phyloP scores from a whole-genome alignment of 148 eudicot species.

The Camellia lanceoleosa region DNA sequence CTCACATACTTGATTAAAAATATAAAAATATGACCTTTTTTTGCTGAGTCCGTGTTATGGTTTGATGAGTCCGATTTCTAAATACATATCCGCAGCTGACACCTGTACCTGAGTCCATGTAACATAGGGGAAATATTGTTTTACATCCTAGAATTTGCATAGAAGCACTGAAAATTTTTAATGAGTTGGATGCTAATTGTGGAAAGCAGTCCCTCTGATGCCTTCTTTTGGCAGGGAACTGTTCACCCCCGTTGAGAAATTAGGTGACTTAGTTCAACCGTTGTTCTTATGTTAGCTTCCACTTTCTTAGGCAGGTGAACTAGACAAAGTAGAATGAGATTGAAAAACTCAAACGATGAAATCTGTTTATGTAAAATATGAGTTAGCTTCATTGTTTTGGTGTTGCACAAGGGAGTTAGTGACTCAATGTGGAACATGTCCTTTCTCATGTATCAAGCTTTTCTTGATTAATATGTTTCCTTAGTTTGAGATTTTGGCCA shows the following conservation, averaged over 20 bases:
- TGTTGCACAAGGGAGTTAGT: neutral
- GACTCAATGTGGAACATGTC: neutral
- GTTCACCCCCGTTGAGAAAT: neutral
- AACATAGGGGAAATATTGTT: neutral
- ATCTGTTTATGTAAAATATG: slow-evolving; percentile 5
- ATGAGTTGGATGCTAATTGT: neutral
- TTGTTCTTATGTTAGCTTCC: slow-evolving; percentile 12
- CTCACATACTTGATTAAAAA: too few species aligned
- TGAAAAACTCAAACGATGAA: neutral
- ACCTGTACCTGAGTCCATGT: too few species aligned
- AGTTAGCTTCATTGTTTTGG: neutral
- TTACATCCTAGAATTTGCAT: neutral
- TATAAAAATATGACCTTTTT: too few species aligned
- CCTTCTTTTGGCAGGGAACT: slow-evolving; percentile 3
- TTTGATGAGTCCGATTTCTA: too few species aligned
- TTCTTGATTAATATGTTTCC: neutral
- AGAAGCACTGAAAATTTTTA: neutral
- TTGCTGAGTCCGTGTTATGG: too few species aligned
- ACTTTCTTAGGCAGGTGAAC: neutral
- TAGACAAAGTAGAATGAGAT: neutral
- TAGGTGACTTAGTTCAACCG: neutral
- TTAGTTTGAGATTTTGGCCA: neutral
- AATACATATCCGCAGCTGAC: too few species aligned
- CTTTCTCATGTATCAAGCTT: neutral
- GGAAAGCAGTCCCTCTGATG: slow-evolving; percentile 4